phyloP scores from a whole-genome alignment of 257 asterid genomes.

The Echium plantagineum region DNA sequence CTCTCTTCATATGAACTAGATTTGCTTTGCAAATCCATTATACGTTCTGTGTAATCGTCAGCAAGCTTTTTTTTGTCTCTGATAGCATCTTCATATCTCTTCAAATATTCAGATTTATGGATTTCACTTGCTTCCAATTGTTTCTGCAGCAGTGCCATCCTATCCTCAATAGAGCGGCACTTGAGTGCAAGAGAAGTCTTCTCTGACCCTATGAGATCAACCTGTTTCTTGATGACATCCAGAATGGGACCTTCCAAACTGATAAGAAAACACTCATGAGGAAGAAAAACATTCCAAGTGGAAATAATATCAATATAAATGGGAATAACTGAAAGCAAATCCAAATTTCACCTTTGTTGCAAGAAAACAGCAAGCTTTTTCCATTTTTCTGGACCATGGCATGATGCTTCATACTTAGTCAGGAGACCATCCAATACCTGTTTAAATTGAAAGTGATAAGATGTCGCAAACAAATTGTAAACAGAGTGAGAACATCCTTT shows the following conservation, averaged over 20 bases:
- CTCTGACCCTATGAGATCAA: slow-evolving; percentile 72
- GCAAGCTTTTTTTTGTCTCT: slow-evolving; percentile 72
- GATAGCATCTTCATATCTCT: slow-evolving; percentile 82
- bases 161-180: slow-evolving; percentile 75
- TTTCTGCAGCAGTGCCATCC: slow-evolving; percentile 60
- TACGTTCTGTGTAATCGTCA: slow-evolving; percentile 70
- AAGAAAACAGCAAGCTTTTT: slow-evolving; percentile 54
- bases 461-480: background rate
- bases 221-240: slow-evolving; percentile 74
- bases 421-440: slow-evolving; percentile 82
- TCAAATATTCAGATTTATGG: slow-evolving; percentile 79
- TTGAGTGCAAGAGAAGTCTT: slow-evolving; percentile 68
- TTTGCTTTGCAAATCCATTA: slow-evolving; percentile 65
- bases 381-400: slow-evolving; percentile 99
- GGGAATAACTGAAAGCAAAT: slow-evolving; percentile 5
- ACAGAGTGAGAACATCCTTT: background rate
- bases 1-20: slow-evolving; percentile 75
- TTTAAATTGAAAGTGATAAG: background rate
- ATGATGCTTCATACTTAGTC: slow-evolving; percentile 63
- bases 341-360: slow-evolving; percentile 53
- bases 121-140: slow-evolving; percentile 88
- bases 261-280: slow-evolving; percentile 10
- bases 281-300: background rate
- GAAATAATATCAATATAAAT: slow-evolving; percentile 6
- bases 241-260: slow-evolving; percentile 92